Conservation (phyloP, 345 rosid species). For the Pugionium cornutum region DNA sequence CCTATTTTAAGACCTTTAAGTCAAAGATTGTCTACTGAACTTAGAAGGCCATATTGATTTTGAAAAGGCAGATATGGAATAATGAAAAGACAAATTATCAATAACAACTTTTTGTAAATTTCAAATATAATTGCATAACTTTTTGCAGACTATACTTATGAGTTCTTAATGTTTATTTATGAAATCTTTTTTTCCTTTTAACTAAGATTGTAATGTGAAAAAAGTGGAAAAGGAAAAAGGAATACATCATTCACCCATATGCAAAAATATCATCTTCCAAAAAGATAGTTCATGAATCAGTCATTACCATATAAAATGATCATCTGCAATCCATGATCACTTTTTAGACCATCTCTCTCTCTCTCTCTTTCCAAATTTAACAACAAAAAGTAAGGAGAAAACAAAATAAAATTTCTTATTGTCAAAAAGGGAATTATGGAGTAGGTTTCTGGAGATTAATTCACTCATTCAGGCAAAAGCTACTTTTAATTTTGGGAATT, state of each 20-base stretch:
- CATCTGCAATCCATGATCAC: slow-evolving; percentile 24
- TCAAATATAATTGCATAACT: not conserved
- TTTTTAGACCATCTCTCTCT: slow-evolving; percentile 11
- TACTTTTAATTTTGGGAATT: not conserved
- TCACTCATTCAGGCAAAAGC: slow-evolving; percentile 12
- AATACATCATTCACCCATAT: slow-evolving; percentile 20
- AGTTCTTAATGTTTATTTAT: slow-evolving; percentile 2
- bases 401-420: slow-evolving; percentile 9
- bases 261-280: slow-evolving; percentile 22
- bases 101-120: not conserved
- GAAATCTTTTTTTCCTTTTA: not conserved
- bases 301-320: slow-evolving; percentile 17
- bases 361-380: slow-evolving; percentile 6
- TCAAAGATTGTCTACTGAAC: slow-evolving; percentile 42
- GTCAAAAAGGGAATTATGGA: slow-evolving; percentile 28
- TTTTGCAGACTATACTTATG: not conserved
- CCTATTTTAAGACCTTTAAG: slow-evolving; percentile 27
- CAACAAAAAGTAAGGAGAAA: slow-evolving; percentile 27
- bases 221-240: not conserved
- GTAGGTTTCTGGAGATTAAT: slow-evolving; percentile 26
- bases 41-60: slow-evolving; percentile 30
- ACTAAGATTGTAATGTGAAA: not conserved
- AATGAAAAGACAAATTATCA: not conserved
- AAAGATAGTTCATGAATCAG: slow-evolving; percentile 19
- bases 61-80: slow-evolving; percentile 16